Conservation (phyloP, 2,329 filamentous ascomycete species). For the Verticillium tricorpus region DNA sequence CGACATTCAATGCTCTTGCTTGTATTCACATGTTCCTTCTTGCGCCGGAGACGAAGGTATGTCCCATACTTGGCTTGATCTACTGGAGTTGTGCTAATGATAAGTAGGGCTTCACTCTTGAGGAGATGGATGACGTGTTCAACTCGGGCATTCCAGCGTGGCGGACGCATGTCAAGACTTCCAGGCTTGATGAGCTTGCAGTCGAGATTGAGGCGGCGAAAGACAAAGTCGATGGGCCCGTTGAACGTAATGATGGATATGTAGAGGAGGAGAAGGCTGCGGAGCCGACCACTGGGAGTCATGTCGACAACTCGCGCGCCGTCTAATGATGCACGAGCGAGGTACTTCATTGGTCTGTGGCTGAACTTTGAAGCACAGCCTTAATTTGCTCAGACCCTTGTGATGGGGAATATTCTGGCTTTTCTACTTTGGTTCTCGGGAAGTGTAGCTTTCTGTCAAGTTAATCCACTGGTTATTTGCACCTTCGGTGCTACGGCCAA, state of each 20-base stretch:
- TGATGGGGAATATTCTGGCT: too few relatives aligned
- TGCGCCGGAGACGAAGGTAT: slow-evolving; percentile 56
- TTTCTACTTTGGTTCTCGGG: too few relatives aligned
- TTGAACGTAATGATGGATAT: not conserved
- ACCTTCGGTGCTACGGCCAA: too few relatives aligned
- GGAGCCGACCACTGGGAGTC: not conserved
- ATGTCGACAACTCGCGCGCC: not conserved
- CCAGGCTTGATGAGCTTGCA: slow-evolving; percentile 40
- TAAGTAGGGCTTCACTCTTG: slow-evolving; percentile 59
- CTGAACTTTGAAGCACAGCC: too few relatives aligned
- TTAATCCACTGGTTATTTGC: too few relatives aligned
- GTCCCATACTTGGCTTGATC: not conserved
- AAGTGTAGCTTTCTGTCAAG: too few relatives aligned
- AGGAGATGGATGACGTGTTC: slow-evolving; percentile 74
- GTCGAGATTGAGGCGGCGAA: slow-evolving; percentile 43
- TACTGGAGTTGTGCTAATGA: not conserved
- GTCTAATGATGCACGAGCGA: not conserved
- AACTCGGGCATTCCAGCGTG: slow-evolving; percentile 54
- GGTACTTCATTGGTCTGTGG: not conserved
- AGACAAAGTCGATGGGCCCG: slow-evolving; percentile 26
- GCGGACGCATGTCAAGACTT: slow-evolving; percentile 40
- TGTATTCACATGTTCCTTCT: slow-evolving; percentile 64
- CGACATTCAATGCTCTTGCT: slow-evolving; percentile 63
- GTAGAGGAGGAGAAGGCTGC: not conserved
- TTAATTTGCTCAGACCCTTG: too few relatives aligned